Percentiles rank a stretch among this genome's conserved stretches.
Conservation (phyloP, 1,284 basidiomycete species). For the Coniferiporia sulphurascens region DNA sequence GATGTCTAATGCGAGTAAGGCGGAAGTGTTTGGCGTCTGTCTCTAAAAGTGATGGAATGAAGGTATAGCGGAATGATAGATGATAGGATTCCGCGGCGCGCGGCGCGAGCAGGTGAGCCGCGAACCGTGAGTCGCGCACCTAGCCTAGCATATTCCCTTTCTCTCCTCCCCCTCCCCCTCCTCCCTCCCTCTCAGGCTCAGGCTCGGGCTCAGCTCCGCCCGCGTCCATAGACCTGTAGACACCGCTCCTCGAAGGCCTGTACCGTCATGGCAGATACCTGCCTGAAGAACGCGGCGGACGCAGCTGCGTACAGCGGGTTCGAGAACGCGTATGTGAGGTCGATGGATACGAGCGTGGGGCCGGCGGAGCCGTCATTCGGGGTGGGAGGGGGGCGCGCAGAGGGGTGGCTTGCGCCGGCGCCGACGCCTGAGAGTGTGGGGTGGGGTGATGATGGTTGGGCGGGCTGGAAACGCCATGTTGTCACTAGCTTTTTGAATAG, state of each 20-base stretch:
- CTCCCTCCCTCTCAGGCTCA: too few relatives aligned
- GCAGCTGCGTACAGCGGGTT: conserved; percentile 83
- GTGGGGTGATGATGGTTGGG: conserved; percentile 41
- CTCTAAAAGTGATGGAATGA: too few relatives aligned
- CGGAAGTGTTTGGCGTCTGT: too few relatives aligned
- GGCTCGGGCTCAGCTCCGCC: neutral
- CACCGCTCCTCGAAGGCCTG: conserved; percentile 88
- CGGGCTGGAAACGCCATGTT: conserved; percentile 72
- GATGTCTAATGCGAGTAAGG: too few relatives aligned
- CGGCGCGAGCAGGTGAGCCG: too few relatives aligned
- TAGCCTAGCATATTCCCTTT: neutral
- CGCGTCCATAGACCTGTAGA: conserved; percentile 56
- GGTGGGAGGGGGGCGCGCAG: conserved; percentile 19
- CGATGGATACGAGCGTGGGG: conserved; percentile 73
- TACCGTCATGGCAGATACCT: conserved; percentile 87
- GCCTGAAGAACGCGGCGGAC: conserved; percentile 79
- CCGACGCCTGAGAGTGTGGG: conserved; percentile 25
- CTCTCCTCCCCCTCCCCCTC: too few relatives aligned
- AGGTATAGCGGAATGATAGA: too few relatives aligned
- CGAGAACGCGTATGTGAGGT: conserved; percentile 82
- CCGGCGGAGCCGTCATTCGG: conserved; percentile 24
- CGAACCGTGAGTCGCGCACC: too few relatives aligned
- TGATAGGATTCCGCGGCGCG: too few relatives aligned
- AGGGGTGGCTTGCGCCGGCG: neutral
- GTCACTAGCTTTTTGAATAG: conserved; percentile 85